Conservation (phyloP, 371 early-diverging fungal species). For the Synchytrium microbalum region DNA sequence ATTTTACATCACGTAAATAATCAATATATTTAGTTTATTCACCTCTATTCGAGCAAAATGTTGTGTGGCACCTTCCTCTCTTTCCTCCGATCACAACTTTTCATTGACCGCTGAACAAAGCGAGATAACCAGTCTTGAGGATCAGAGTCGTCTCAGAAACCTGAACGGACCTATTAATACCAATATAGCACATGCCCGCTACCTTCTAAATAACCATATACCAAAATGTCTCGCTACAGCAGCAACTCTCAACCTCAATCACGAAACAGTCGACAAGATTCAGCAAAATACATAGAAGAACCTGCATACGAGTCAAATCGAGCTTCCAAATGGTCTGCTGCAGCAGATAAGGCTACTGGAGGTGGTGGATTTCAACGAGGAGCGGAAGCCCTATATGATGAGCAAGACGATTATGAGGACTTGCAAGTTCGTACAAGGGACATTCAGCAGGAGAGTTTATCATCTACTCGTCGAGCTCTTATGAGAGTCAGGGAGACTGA, state of each 20-base stretch:
- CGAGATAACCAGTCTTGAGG: too few species aligned
- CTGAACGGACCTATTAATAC: too few species aligned
- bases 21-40: too few species aligned
- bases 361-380: neutral
- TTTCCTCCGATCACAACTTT: too few species aligned
- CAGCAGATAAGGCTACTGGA: neutral
- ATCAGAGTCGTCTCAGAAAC: too few species aligned
- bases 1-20: too few species aligned
- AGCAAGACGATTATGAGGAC: conserved; percentile 51
- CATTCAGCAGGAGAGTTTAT: conserved; percentile 62
- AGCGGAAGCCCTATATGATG: conserved; percentile 17
- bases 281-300: neutral
- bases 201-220: too few species aligned
- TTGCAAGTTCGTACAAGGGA: conserved; percentile 58
- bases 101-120: too few species aligned
- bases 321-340: neutral
- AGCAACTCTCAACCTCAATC: neutral
- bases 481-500: conserved; percentile 59
- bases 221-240: neutral
- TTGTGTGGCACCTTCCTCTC: too few species aligned
- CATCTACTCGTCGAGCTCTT: conserved; percentile 66
- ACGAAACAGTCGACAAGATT: neutral
- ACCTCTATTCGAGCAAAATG: too few species aligned
- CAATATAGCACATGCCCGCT: too few species aligned
- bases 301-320: neutral